Evolutionary conservation across 2,329 filamentous ascomycete genomes (phyloP), one percentile per base, ranked within the genome.

Genomic region (Colletotrichum destructivum): DNA sequence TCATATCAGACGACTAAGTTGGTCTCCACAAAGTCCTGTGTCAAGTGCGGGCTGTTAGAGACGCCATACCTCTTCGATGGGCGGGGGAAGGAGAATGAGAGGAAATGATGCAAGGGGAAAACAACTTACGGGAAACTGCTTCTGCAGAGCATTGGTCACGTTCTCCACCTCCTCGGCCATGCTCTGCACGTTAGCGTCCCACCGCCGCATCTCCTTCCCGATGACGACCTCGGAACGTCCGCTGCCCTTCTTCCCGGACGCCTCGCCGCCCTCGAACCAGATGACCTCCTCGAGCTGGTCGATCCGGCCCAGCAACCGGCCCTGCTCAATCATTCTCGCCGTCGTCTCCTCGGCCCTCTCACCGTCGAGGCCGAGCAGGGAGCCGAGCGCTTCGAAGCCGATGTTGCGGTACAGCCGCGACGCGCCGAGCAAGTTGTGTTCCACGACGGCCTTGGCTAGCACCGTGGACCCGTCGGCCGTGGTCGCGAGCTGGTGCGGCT

Each of bases 281-380:
- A 99, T 95, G 13, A 95, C 85, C 16, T 93, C 89, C 68, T 95
- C 94, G 69, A 99, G 95, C 85, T 99, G 96, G 82, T 99, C 96
- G 78, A 99, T 98, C 69, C 92, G 91, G 9, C 96, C 96, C 3
- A 92, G 90, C 62, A 99, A 83, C 42, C 96, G 91, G 12, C 94
- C 95, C 82, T 98, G 95, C 85, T 98, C 95, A 77, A 99, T 94
- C 96, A 99, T 99, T 76, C 91, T 89, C 5, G 96, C 95, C 15
- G 96, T 96, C 65, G 96, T 98, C 70, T 93, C 91, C 85, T 99
- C 96, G 4, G 96, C 96, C 80, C 92, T 93, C 62, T 93, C 93
- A 0, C 90, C 90, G 70, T 94, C 90, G 5, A 98, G 87, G 0
- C 94, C 95, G 16, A 99, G 85, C 47, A 98, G 87, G 49, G 87